A percentile compares a stretch with the other conserved stretches of the same genome.
Conservation (phyloP, 1,284 basidiomycete species). For the Exobasidium cylindrosporum region DNA sequence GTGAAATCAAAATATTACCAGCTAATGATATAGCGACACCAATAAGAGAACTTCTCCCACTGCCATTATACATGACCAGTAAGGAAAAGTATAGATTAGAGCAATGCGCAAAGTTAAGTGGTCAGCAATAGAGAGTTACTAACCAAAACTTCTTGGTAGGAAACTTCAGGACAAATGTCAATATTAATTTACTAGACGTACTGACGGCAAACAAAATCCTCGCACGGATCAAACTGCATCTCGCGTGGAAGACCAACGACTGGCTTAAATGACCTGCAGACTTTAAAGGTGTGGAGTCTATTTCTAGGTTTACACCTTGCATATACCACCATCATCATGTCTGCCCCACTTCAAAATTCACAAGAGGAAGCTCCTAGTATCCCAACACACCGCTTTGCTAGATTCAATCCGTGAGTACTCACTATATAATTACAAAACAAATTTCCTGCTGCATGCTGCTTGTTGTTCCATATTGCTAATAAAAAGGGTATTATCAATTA, state of each 20-base stretch:
- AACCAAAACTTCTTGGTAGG: too few species aligned
- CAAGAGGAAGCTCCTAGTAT: constrained; percentile 6
- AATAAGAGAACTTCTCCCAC: constrained; percentile 58
- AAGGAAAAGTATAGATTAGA: too few species aligned
- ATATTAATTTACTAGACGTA: too few species aligned
- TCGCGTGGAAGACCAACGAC: background rate
- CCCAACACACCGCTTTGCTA: constrained; percentile 26
- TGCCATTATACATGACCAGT: background rate
- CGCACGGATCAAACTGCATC: background rate
- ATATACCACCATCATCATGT: constrained; percentile 5
- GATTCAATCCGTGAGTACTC: constrained; percentile 32
- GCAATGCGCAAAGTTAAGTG: too few species aligned
- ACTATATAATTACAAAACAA: background rate
- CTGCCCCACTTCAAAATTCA: background rate
- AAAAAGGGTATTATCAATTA: background rate
- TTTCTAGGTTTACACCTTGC: background rate
- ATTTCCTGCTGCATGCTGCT: background rate
- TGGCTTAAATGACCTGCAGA: background rate
- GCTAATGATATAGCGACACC: constrained; percentile 79
- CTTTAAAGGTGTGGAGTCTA: background rate
- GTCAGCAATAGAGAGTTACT: too few species aligned
- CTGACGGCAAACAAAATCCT: too few species aligned
- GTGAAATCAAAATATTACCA: constrained; percentile 82
- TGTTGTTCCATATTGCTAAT: background rate
- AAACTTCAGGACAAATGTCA: too few species aligned